Base-by-base conservation (phyloP, 2,329 filamentous ascomycete species). In the Pseudogymnoascus sp. region DNA sequence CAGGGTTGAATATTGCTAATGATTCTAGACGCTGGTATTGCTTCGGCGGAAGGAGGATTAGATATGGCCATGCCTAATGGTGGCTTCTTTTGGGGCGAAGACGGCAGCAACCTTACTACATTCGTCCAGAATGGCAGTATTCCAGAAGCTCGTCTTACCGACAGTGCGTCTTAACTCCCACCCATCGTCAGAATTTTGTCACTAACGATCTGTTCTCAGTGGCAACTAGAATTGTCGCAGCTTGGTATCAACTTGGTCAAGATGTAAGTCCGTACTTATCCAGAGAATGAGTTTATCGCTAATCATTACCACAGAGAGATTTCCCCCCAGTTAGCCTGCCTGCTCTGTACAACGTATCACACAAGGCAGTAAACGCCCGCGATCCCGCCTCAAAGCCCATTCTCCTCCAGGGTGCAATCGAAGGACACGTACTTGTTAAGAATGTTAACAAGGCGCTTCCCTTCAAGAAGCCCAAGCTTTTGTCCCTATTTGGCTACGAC, bases 41-140 rank as follows among this genome's bases (percentile, higher is more conserved):
- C 83, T 16, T 89, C 85, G 64, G 89, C 91, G 5, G 77, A 96
- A 4, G 88, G 91, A 9, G 93, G 93, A 0, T 79, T 97, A 4
- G 92, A 97, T 72, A 86, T 89, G 83, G 82, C 79, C 6, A 89
- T 89, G 86, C 87, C 87, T 19, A 86, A 87, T 12, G 90, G 92
- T 72, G 42, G 42, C 6, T 62, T 60, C 5, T 68, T 64, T 59
- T 71, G 65, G 16, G 67, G 68, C 11, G 39, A 14, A 25, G 42
- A 49, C 19, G 60, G 60, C 16, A 19, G 1, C 3, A 88, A 90
- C 72, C 78, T 90, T 0, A 75, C 78, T 0, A 72, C 79, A 4
- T 82, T 86, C 0, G 81, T 90, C 12, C 76, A 76, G 9, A 86
- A 88, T 65, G 85, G 85, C 1, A 81, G 81, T 0, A 73, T 90